These are phyloP conservation scores for Apiospora hydei DNA, from an alignment of 2,329 filamentous ascomycete species.

Conservation along the genomic window DNA sequence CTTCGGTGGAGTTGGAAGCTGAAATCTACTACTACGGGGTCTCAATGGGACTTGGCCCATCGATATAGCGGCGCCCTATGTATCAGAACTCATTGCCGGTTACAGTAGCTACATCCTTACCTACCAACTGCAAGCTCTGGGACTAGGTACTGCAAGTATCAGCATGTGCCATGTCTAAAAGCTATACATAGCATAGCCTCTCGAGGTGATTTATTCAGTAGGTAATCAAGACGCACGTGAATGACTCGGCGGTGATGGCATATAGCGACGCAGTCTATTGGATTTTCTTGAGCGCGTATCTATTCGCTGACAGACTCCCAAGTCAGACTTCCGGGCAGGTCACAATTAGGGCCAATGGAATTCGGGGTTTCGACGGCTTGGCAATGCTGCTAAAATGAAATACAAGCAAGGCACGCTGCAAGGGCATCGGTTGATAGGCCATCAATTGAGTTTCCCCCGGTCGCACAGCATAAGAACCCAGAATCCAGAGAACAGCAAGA, in stretches of 20 bases:
- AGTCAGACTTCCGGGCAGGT: not conserved
- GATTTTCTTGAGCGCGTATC: not conserved
- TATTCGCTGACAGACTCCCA: conserved; percentile 6
- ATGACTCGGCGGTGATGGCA: not conserved
- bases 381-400: conserved; percentile 1
- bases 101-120: conserved; percentile 9
- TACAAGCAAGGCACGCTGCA: conserved; percentile 18
- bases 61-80: conserved; percentile 1
- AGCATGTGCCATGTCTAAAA: not conserved
- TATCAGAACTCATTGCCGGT: conserved; percentile 8
- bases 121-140: not conserved
- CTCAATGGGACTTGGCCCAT: not conserved
- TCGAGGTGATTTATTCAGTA: not conserved
- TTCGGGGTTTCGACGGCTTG: not conserved
- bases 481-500: not conserved
- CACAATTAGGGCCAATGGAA: conserved; percentile 6
- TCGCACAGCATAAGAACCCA: not conserved
- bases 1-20: not conserved
- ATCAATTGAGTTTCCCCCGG: not conserved
- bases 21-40: not conserved
- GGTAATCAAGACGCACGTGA: not conserved
- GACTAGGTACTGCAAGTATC: not conserved
- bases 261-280: not conserved
- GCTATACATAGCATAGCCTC: not conserved
- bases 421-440: conserved; percentile 4